Base-by-base conservation (phyloP, 768 basidiomycete species). In the Serpula lacrymans region DNA sequence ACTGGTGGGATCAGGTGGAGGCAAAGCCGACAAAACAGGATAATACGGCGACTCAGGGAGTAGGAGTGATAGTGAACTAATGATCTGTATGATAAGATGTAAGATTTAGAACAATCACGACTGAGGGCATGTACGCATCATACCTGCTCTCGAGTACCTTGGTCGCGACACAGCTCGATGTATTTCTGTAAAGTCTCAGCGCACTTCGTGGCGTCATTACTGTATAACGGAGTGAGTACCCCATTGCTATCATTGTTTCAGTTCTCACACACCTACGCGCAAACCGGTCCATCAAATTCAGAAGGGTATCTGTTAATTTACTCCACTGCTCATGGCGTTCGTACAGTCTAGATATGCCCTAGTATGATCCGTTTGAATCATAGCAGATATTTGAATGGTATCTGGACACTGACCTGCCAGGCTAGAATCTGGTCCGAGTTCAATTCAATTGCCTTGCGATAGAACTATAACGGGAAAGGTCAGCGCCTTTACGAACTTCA, bases 151-250 rank as follows among this genome's bases (percentile, higher is more conserved):
- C 70, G 68, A 4, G 76, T 75, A 5, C 87, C 88, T 45, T 80
- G 69, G 33, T 75, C 66, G 33, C 78, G 71, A 24, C 76, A 75
- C 2, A 82, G 58, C 4, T 79, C 73, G 12, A 97, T 64, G 22
- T 89, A 62, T 51, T 82, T 90, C 54, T 96, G 90, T 31, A 95
- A 56, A 1, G 72, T 68, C 57, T 92, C 88, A 2, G 88, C 92
- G 44, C 84, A 87, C 64, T 88, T 95, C 5, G 68, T 66, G 0
- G 72, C 75, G 54, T 98, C 93, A 27, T 77, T 65, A 4, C 93
- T 92, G 50, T 9, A 25, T n/a, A n/a, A 26, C 26, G 23, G 25
- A 16, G 32, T 48, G 18, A 46, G 39, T 21, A 27, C 9, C 40
- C 13, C 27, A 30, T 39, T 18, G 29, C 34, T 20, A 20, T 34